Evolutionary conservation across 2,329 filamentous ascomycete genomes (phyloP), one percentile per base, ranked within the genome.

Genomic region (Fusarium pseudocircinatum): DNA sequence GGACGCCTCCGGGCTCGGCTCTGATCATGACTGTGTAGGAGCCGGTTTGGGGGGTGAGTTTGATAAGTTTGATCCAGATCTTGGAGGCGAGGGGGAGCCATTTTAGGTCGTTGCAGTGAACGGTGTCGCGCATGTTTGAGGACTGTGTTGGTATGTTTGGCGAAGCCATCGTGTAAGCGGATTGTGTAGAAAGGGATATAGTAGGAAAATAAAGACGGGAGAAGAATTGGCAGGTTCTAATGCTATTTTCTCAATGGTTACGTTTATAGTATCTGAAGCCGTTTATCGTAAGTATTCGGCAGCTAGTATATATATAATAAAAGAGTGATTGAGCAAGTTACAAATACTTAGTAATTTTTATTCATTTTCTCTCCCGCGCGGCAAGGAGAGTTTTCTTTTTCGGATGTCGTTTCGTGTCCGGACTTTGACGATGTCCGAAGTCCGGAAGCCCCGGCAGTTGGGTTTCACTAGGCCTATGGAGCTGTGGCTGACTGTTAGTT

Each of bases 131-230:
- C 26, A 26, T 7, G 1, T 30, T 28, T 22, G 44, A 28, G 16
- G 18, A 8, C 2, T 46, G 44, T 14, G 24, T 28, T 46, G 12
- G 10, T 10, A 12, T 10, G 12, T 30, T 30, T 20, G 12, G 18
- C 0, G 18, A 22, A 8, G 18, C 13, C 12, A 46, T 46, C 6
- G 12, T 20, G 16, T 46, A 16, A 28, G 40, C 16, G 15, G 7
- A 10, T 4, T 43, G 15, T 0, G n/a, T 16, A 7, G 20, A 15
- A n/a, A 6, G 7, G 12, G 13, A 40, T 40, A 15, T 9, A n/a
- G 39, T 22, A 7, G 2, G 2, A 7, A 9, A 14, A 3, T 40
- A n/a, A 9, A n/a, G 39, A 9, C 20, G 1, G 1, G 20, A 14
- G 9, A 22, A 40, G 12, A 40, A 40, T 7, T 40, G 12, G 12